Conservation (phyloP, 1,284 basidiomycete species). For the Microbotryomycetes sp. region DNA sequence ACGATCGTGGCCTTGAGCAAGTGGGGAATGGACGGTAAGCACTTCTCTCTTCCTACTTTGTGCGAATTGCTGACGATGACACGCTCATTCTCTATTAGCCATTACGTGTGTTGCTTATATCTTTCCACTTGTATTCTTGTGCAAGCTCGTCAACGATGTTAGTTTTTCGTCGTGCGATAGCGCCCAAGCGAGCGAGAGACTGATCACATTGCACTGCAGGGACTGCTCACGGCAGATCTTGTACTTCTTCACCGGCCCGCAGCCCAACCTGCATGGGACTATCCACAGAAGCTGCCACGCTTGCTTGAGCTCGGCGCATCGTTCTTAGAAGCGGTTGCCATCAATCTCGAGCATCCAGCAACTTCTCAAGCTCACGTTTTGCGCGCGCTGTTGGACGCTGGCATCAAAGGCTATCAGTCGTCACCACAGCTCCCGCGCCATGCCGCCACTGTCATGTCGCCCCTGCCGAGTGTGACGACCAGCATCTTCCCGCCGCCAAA, state of each 20-base stretch:
- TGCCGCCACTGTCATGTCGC: constrained; percentile 10
- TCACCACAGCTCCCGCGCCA: constrained; percentile 4
- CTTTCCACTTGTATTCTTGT: constrained; percentile 29
- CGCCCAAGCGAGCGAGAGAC: background rate
- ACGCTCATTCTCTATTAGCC: background rate
- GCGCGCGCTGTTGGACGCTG: constrained; percentile 26
- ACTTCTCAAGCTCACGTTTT: constrained; percentile 23
- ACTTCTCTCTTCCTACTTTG: background rate
- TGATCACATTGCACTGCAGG: background rate
- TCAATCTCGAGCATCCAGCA: constrained; percentile 23
- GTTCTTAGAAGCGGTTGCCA: constrained; percentile 28
- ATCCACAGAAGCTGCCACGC: constrained; percentile 29
- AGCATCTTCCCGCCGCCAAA: background rate
- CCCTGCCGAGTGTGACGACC: background rate
- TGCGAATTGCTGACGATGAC: background rate
- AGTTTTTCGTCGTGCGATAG: background rate
- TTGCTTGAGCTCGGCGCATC: constrained; percentile 30
- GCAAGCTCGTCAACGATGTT: constrained; percentile 30
- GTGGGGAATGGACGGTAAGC: constrained; percentile 22
- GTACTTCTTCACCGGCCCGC: constrained; percentile 12
- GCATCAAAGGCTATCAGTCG: constrained; percentile 12
- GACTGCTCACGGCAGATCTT: constrained; percentile 27
- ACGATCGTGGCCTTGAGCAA: constrained; percentile 20
- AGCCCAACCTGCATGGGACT: constrained; percentile 22
- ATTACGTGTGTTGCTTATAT: constrained; percentile 27